Base-by-base conservation (phyloP, 305 asterid genomes). In the Solanum hybrid region DNA sequence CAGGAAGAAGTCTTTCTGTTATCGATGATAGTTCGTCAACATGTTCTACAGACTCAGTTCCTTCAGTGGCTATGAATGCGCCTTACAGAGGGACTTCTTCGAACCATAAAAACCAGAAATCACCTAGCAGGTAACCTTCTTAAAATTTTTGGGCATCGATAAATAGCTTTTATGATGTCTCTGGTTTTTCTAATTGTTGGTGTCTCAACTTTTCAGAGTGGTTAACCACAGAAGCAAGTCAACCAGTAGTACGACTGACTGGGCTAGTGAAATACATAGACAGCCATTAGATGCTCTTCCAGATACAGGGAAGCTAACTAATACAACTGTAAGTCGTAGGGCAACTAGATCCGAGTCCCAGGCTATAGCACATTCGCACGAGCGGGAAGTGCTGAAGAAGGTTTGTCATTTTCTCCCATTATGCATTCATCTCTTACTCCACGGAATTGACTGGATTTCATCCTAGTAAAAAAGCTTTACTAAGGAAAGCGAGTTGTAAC, bases 21-120 rank as follows among this genome's bases (percentile, higher is more conserved):
- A 89, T 95, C 90, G 98, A 96, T 88, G 99, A 96, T 93, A 96
- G 95, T 93, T 96, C 98, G 79, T 97, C 99, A 85, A 94, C 94
- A 15, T 96, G 98, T 91, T 96, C 98, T 84, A 93, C 96, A 41
- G 99, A 95, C 90, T 96, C 97, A 2, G 93, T 93, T 87, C 97
- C 96, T 89, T 94, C 97, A 26, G 95, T 91, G 36, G 91, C 87
- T 45, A 81, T 89, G 79, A 95, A 91, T 89, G 95, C 90, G 79
- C 92, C 94, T 65, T 92, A 89, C 76, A 94, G 92, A 89, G 96
- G 96, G 90, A 92, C 89, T 90, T 73, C 92, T 88, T 86, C 89
- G 68, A 89, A 90, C 87, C 92, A 91, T 82, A 94, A 92, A 89
- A 94, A 91, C 88, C 94, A 90, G 91, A 95, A 94, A 92, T 94